These are phyloP conservation scores for Aspergillus sparsus DNA, from an alignment of 495 filamentous ascomycete genomes.

Conservation along the genomic window DNA sequence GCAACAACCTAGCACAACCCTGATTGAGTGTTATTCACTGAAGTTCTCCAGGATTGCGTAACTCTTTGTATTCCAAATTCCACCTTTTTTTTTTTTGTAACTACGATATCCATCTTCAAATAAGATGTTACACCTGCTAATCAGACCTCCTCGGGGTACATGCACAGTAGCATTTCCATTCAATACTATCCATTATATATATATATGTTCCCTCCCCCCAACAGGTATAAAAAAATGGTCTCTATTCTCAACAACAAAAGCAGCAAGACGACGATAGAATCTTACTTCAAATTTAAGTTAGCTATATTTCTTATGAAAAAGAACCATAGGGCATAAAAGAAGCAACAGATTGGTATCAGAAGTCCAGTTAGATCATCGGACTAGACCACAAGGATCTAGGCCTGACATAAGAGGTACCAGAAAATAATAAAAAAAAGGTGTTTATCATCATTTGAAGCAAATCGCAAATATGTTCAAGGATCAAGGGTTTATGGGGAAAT, in stretches of 20 bases:
- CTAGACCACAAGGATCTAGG: constrained; percentile 41
- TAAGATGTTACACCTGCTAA: too few species aligned
- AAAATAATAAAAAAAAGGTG: constrained; percentile 50
- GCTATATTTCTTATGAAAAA: constrained; percentile 6
- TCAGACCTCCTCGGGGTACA: too few species aligned
- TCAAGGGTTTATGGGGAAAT: constrained; percentile 5
- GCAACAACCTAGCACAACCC: too few species aligned
- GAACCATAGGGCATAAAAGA: constrained; percentile 10
- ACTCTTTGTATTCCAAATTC: too few species aligned
- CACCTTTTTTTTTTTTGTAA: too few species aligned
- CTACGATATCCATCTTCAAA: too few species aligned
- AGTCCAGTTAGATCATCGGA: constrained; percentile 65
- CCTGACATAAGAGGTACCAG: constrained; percentile 69
- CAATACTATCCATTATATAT: not conserved
- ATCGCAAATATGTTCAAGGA: constrained; percentile 6
- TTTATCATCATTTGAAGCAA: constrained; percentile 49
- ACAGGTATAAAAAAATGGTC: not conserved
- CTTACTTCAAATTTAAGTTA: constrained; percentile 23
- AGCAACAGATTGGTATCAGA: constrained; percentile 47
- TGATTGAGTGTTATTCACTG: too few species aligned
- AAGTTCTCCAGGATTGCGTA: too few species aligned
- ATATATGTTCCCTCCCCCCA: not conserved
- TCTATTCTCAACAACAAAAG: not conserved
- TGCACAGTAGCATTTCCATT: too few species aligned
- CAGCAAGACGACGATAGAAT: not conserved